These are phyloP conservation scores for Hydrangea macrophylla DNA, from an alignment of 148 eudicot genomes.

Conservation along the genomic window DNA sequence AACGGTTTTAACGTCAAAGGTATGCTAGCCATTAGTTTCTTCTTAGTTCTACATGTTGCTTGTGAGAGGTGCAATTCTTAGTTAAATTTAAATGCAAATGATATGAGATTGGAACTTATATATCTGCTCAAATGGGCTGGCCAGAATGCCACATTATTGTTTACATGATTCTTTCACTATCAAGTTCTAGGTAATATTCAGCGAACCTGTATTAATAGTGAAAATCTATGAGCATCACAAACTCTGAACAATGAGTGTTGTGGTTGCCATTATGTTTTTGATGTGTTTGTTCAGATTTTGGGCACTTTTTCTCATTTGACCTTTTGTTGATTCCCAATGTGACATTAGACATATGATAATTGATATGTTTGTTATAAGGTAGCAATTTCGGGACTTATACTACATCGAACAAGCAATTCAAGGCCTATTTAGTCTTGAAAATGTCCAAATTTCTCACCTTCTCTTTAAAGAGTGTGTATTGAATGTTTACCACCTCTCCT, in stretches of 20 bases:
- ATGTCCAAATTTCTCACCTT: too few relatives aligned
- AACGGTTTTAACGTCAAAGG: slow-evolving; percentile 79
- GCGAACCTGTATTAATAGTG: neutral
- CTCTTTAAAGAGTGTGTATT: too few relatives aligned
- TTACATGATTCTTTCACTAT: neutral
- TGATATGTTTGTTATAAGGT: neutral
- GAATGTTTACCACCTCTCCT: too few relatives aligned
- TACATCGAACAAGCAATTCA: neutral
- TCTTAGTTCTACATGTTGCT: neutral
- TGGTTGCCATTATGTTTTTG: neutral
- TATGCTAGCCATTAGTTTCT: slow-evolving; percentile 20
- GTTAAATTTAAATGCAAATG: neutral
- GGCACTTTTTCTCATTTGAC: neutral
- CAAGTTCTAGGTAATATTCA: neutral
- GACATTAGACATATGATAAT: neutral
- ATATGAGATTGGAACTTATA: neutral
- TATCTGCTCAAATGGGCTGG: neutral
- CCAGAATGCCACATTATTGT: neutral
- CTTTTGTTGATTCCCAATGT: neutral
- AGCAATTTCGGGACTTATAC: neutral
- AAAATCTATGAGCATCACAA: slow-evolving; percentile 3
- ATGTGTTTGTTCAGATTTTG: neutral
- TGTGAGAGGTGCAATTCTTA: slow-evolving; percentile 2
- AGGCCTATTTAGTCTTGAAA: neutral
- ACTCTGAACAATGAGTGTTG: neutral